These are phyloP conservation scores for Agapanthus africanus DNA, from an alignment of 106 monocot species.

Conservation along the genomic window DNA sequence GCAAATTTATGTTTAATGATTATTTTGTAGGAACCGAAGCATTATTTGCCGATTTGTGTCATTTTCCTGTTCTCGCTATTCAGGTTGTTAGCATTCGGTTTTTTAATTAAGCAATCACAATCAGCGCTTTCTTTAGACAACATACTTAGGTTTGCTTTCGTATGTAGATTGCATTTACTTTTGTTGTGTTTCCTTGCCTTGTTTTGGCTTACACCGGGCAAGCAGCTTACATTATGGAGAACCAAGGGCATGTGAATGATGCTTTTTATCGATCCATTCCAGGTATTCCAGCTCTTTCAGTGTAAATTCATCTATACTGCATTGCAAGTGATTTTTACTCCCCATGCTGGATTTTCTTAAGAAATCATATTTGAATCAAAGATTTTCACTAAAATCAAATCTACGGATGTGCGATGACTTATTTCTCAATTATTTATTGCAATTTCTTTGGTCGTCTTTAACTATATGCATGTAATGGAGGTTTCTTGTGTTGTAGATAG, in stretches of 20 bases:
- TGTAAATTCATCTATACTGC: no score
- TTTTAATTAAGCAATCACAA: neutral
- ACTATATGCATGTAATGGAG: neutral
- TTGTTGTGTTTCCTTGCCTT: constrained; percentile 76
- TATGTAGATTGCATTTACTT: constrained; percentile 54
- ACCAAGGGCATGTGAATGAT: constrained; percentile 49
- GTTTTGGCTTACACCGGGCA: constrained; percentile 76
- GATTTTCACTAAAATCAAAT: no score
- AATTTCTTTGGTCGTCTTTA: no score
- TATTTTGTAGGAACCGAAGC: constrained; percentile 36
- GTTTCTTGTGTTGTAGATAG: constrained; percentile 28
- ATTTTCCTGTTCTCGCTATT: constrained; percentile 44
- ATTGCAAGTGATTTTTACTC: no score
- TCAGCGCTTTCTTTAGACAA: no score
- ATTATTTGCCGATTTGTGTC: constrained; percentile 39
- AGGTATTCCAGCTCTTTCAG: no score
- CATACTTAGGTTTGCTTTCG: no score
- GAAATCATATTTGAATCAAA: no score
- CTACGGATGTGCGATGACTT: no score
- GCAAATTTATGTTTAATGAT: no score
- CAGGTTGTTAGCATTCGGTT: constrained; percentile 27
- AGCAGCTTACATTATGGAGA: constrained; percentile 66
- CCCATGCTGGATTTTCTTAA: no score
- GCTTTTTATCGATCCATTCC: constrained; percentile 90
- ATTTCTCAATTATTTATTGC: no score